Evolutionary conservation across 768 basidiomycete genomes (phyloP).

Genomic region (Trametopsis cervina): DNA sequence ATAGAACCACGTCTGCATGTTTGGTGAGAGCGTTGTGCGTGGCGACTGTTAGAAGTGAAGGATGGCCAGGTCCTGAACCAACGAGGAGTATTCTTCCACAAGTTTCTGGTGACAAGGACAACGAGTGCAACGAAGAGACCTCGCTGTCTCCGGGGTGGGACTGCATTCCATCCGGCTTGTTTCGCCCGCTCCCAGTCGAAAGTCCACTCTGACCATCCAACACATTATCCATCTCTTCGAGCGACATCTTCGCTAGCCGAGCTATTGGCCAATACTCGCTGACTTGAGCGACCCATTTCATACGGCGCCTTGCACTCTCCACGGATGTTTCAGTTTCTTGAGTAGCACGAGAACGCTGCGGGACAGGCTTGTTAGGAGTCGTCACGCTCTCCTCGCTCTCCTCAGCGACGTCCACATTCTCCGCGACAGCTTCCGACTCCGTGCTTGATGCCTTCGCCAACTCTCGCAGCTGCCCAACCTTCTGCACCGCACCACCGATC

Average conservation of each 20-base stretch:
- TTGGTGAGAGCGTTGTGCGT: slow-evolving; percentile 75
- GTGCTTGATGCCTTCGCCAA: slow-evolving; percentile 35
- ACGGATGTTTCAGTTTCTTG: slow-evolving; percentile 33
- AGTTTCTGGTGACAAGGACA: slow-evolving; percentile 17
- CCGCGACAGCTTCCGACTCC: slow-evolving; percentile 28
- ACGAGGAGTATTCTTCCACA: slow-evolving; percentile 81
- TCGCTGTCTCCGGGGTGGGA: slow-evolving; percentile 24
- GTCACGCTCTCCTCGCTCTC: slow-evolving; percentile 45
- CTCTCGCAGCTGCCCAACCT: slow-evolving; percentile 61
- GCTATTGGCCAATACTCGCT: slow-evolving; percentile 94
- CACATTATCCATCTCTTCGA: slow-evolving; percentile 60
- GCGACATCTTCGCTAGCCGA: slow-evolving; percentile 62
- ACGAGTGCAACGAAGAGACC: slow-evolving; percentile 18
- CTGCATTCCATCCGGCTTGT: slow-evolving; percentile 24
- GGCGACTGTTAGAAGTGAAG: slow-evolving; percentile 84
- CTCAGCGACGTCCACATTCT: no score
- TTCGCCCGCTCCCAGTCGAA: not conserved
- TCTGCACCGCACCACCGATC: slow-evolving; percentile 67
- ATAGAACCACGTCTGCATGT: slow-evolving; percentile 81
- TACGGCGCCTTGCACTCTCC: slow-evolving; percentile 47
- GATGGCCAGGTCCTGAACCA: slow-evolving; percentile 94
- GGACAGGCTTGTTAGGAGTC: slow-evolving; percentile 69
- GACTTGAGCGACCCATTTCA: slow-evolving; percentile 93
- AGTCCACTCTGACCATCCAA: slow-evolving; percentile 34
- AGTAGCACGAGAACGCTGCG: slow-evolving; percentile 29